Percentiles rank a stretch among this genome's conserved stretches.
These are phyloP conservation scores for Cryptosporidium sp. DNA, from an alignment of 169 alveolate species.

Conservation along the genomic window DNA sequence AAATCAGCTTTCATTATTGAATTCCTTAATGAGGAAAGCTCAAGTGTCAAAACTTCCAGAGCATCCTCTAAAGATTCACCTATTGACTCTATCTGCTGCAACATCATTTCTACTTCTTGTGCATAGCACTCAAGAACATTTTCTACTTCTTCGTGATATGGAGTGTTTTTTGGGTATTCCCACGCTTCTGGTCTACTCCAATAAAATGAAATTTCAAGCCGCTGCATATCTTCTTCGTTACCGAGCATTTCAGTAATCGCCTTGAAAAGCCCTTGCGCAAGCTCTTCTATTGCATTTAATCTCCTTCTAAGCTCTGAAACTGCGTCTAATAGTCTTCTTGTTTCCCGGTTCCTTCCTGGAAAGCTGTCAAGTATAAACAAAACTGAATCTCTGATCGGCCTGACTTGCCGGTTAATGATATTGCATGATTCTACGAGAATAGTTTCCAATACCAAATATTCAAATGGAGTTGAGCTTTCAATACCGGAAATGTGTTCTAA, in stretches of 20 bases:
- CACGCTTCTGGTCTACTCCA: slow-evolving; percentile 75
- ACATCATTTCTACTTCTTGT: slow-evolving; percentile 77
- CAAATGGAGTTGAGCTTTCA: slow-evolving; percentile 72
- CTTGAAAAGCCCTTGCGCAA: slow-evolving; percentile 70
- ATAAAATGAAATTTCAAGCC: slow-evolving; percentile 58
- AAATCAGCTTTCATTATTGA: slow-evolving; percentile 78
- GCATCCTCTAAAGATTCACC: slow-evolving; percentile 79
- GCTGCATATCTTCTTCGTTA: slow-evolving; percentile 70
- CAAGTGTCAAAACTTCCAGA: slow-evolving; percentile 73
- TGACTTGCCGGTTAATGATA: slow-evolving; percentile 63
- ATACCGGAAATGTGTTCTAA: slow-evolving; percentile 48
- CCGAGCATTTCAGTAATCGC: slow-evolving; percentile 76
- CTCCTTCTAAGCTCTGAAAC: slow-evolving; percentile 74
- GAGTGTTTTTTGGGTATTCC: slow-evolving; percentile 73
- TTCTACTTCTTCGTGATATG: slow-evolving; percentile 74
- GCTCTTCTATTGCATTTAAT: slow-evolving; percentile 68
- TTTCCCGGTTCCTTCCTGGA: slow-evolving; percentile 72
- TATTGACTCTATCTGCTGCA: slow-evolving; percentile 75
- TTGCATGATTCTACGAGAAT: slow-evolving; percentile 68
- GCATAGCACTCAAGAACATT: slow-evolving; percentile 77
- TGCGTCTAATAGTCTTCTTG: slow-evolving; percentile 62
- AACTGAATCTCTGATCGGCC: slow-evolving; percentile 71
- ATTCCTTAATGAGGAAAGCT: slow-evolving; percentile 76
- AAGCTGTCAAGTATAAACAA: slow-evolving; percentile 65
- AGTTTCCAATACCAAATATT: slow-evolving; percentile 67